Percentiles rank a stretch among this genome's conserved stretches.
Conservation (phyloP, 1,139 yeast species). For the Saccharomycopsis hybrid region DNA sequence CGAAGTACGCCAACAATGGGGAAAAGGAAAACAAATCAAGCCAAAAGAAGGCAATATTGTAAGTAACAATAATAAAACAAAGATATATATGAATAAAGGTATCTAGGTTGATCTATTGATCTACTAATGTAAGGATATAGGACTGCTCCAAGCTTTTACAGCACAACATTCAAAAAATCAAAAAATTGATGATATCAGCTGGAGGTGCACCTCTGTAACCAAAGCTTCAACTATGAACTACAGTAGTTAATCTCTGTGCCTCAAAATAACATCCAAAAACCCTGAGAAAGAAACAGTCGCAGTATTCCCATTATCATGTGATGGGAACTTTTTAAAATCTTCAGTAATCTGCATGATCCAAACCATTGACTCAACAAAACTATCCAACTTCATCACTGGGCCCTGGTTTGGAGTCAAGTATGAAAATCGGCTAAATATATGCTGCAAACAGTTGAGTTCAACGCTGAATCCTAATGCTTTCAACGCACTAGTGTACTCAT, state of each 20-base stretch:
- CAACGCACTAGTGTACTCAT: conserved; percentile 42
- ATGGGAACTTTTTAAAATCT: conserved; percentile 13
- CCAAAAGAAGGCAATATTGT: too few relatives aligned
- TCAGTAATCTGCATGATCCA: conserved; percentile 65
- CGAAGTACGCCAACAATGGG: too few relatives aligned
- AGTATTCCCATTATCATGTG: conserved; percentile 11
- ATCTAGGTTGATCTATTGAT: too few relatives aligned
- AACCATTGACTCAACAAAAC: conserved; percentile 73
- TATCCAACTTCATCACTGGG: conserved; percentile 57
- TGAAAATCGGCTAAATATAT: conserved; percentile 10
- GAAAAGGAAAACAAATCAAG: too few relatives aligned
- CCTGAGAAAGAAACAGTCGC: conserved; percentile 7
- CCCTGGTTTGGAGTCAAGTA: conserved; percentile 1
- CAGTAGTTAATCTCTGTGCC: conserved; percentile 2
- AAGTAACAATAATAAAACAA: too few relatives aligned
- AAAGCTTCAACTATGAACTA: too few relatives aligned
- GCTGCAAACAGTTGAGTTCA: conserved; percentile 10
- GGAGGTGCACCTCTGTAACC: too few relatives aligned
- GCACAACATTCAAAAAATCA: too few relatives aligned
- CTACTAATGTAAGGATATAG: too few relatives aligned
- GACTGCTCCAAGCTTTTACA: too few relatives aligned
- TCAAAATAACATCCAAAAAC: conserved; percentile 13
- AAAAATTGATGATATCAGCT: too few relatives aligned
- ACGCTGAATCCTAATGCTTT: conserved; percentile 38
- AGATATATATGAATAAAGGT: too few relatives aligned